Conservation (phyloP, 257 asterid genomes). For the Scutellaria minor region DNA sequence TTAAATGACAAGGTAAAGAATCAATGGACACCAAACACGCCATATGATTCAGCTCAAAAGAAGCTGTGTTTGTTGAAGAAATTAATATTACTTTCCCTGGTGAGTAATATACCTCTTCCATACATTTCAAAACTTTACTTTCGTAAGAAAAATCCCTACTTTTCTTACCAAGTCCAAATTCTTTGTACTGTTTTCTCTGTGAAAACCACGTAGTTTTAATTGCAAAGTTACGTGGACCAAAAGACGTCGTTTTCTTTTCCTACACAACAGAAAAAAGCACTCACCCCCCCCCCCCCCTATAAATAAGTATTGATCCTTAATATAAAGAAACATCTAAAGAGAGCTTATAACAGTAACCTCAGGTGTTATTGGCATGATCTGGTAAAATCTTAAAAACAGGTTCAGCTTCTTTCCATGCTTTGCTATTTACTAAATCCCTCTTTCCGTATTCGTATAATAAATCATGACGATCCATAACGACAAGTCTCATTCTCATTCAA, state of each 20-base stretch:
- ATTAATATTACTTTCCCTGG: background rate
- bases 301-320: background rate
- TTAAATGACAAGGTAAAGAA: constrained; percentile 22
- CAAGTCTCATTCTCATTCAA: constrained; percentile 19
- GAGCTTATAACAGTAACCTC: constrained; percentile 35
- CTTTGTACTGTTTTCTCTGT: no score
- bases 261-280: background rate
- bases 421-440: background rate
- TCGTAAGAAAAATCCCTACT: constrained; percentile 11
- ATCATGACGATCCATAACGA: constrained; percentile 8
- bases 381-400: constrained; percentile 7
- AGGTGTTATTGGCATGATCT: constrained; percentile 39
- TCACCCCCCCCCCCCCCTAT: background rate
- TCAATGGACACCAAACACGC: constrained; percentile 23
- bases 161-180: no score
- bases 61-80: background rate
- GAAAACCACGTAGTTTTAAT: no score
- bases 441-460: background rate
- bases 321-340: constrained; percentile 40
- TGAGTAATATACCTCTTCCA: constrained; percentile 30
- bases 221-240: no score
- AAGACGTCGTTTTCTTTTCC: no score
- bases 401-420: constrained; percentile 35
- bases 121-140: constrained; percentile 24
- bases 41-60: constrained; percentile 16